Conservation (phyloP, 31 red algal genomes). For the Endocladia muricata region DNA sequence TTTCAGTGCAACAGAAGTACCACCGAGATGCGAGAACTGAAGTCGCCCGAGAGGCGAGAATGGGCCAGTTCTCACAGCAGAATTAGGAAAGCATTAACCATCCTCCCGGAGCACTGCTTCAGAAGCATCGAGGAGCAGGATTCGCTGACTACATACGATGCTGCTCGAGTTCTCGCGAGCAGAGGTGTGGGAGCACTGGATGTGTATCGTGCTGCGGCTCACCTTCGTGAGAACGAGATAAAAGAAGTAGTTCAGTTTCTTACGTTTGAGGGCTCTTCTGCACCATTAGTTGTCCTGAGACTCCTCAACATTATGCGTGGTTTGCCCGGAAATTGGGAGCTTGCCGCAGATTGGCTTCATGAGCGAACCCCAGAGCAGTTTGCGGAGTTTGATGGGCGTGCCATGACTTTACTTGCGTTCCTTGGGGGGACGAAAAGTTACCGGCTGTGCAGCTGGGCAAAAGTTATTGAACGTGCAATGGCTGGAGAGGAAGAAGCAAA, state of each 20-base stretch:
- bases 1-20: no score
- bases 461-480: neutral
- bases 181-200: slow-evolving; percentile 7
- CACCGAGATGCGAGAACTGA: no score
- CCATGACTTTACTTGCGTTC: slow-evolving; percentile 38
- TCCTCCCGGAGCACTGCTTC: no score
- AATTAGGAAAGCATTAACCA: no score
- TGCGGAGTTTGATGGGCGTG: slow-evolving; percentile 3
- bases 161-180: neutral
- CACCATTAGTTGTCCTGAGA: slow-evolving; percentile 18
- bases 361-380: neutral
- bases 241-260: slow-evolving; percentile 59
- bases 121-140: no score
- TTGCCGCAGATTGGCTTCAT: slow-evolving; percentile 22
- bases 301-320: slow-evolving; percentile 55
- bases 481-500: neutral
- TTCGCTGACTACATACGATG: neutral
- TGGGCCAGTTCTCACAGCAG: no score
- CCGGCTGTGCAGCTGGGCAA: neutral
- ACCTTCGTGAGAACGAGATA: slow-evolving; percentile 38
- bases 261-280: slow-evolving; percentile 7
- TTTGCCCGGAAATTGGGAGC: slow-evolving; percentile 58
- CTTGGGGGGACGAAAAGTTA: slow-evolving; percentile 17
- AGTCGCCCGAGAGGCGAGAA: no score
- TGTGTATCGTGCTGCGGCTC: slow-evolving; percentile 53